These are phyloP conservation scores for Silene vulgaris DNA, from an alignment of 179 eudicot species.

Conservation along the genomic window DNA sequence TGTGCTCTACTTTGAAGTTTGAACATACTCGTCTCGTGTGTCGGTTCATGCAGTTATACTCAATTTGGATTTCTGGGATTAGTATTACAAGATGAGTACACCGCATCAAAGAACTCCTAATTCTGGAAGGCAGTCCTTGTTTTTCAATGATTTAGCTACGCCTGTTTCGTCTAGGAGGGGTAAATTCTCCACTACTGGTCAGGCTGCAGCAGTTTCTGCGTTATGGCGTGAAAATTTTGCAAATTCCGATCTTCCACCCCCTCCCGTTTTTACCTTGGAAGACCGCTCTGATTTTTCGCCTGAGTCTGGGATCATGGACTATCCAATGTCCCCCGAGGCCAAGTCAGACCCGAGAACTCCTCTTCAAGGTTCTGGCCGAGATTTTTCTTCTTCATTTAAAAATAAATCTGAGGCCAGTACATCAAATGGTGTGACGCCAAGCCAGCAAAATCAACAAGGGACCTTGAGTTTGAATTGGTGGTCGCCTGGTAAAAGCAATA, in stretches of 20 bases:
- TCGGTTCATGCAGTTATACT: not conserved
- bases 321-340: slow-evolving; percentile 64
- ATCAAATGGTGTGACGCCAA: slow-evolving; percentile 44
- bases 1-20: too few relatives aligned
- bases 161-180: slow-evolving; percentile 68
- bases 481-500: slow-evolving; percentile 59
- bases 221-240: slow-evolving; percentile 91
- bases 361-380: slow-evolving; percentile 40
- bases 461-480: slow-evolving; percentile 63
- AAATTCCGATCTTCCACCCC: slow-evolving; percentile 86
- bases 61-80: not conserved
- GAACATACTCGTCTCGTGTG: not conserved
- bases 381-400: slow-evolving; percentile 48
- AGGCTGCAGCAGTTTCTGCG: slow-evolving; percentile 95
- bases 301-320: slow-evolving; percentile 65
- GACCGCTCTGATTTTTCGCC: slow-evolving; percentile 88
- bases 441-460: slow-evolving; percentile 60
- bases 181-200: slow-evolving; percentile 79
- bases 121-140: slow-evolving; percentile 66
- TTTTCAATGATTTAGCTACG: slow-evolving; percentile 68
- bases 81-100: slow-evolving; percentile 40
- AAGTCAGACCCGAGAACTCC: slow-evolving; percentile 80
- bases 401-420: slow-evolving; percentile 64
- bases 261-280: slow-evolving; percentile 81
- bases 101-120: slow-evolving; percentile 52